These are phyloP conservation scores for Nigrograna mackinnonii DNA, from an alignment of 2,329 filamentous ascomycete species.

Conservation along the genomic window DNA sequence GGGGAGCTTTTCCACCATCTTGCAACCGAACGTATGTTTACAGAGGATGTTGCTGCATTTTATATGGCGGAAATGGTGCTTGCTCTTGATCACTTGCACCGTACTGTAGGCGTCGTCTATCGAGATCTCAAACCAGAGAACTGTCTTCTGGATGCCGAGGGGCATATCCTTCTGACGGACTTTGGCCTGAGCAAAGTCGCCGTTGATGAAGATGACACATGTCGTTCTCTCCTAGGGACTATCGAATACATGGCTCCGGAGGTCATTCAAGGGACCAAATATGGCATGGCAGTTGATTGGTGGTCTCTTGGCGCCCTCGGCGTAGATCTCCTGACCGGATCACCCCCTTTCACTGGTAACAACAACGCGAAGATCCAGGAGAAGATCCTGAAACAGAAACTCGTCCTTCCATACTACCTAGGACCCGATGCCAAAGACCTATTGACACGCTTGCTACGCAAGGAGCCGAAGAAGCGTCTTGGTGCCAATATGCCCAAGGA, in stretches of 20 bases:
- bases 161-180: conserved; percentile 92
- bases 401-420: conserved; percentile 86
- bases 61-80: conserved; percentile 99
- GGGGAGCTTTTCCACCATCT: conserved; percentile 97
- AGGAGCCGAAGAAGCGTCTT: conserved; percentile 88
- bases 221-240: conserved; percentile 90
- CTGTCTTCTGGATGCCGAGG: conserved; percentile 87
- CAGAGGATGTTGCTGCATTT: conserved; percentile 85
- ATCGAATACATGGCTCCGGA: conserved; percentile 99
- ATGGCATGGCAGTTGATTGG: conserved; percentile 96
- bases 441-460: conserved; percentile 84
- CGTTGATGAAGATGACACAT: conserved; percentile 70
- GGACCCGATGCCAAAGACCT: conserved; percentile 92
- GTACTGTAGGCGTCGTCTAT: conserved; percentile 91
- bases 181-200: conserved; percentile 97
- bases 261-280: conserved; percentile 83
- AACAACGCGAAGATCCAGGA: conserved; percentile 96
- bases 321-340: conserved; percentile 89
- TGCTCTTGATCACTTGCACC: conserved; percentile 90
- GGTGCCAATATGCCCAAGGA: conserved; percentile 90
- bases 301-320: conserved; percentile 96
- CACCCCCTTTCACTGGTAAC: conserved; percentile 85
- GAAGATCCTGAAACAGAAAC: conserved; percentile 92
- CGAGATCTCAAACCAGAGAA: conserved; percentile 98
- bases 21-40: conserved; percentile 91